Conservation (phyloP, 139 green algal genomes). For the Pleodorina starrii region DNA sequence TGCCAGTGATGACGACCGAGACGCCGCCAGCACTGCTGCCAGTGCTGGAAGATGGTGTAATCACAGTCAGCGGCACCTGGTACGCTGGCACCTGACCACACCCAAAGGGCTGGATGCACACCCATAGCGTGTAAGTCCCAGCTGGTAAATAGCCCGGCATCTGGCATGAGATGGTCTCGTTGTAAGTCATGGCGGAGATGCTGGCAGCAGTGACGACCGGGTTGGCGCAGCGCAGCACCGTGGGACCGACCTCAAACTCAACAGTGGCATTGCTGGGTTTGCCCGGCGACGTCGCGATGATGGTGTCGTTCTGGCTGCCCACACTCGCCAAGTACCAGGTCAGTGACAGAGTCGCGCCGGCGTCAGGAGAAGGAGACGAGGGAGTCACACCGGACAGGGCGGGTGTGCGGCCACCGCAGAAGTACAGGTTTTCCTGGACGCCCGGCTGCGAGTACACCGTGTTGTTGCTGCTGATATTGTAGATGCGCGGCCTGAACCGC, state of each 20-base stretch:
- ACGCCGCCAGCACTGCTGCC: slow-evolving; percentile 52
- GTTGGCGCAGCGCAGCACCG: not conserved
- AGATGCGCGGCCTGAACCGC: not conserved
- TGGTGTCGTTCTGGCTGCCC: slow-evolving; percentile 1
- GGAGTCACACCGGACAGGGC: not conserved
- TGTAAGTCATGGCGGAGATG: not conserved
- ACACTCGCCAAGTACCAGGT: slow-evolving; percentile 1
- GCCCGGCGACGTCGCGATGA: not conserved
- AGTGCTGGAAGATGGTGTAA: not conserved
- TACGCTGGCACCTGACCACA: not conserved
- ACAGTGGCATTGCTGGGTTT: not conserved
- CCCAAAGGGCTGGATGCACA: slow-evolving; percentile 39
- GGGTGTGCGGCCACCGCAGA: slow-evolving; percentile 27
- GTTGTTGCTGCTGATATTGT: not conserved
- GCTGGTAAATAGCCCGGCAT: slow-evolving; percentile 41
- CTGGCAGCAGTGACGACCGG: not conserved
- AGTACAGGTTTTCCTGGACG: not conserved
- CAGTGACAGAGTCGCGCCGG: not conserved
- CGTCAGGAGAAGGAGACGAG: not conserved
- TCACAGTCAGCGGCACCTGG: slow-evolving; percentile 30
- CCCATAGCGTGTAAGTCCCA: slow-evolving; percentile 37
- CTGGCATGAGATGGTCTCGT: not conserved
- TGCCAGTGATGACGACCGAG: slow-evolving; percentile 36
- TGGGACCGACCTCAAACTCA: slow-evolving; percentile 25
- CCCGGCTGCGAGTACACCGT: not conserved